Conservation (phyloP, 805 yeast genomes). For the Metschnikowia gelsemii region DNA sequence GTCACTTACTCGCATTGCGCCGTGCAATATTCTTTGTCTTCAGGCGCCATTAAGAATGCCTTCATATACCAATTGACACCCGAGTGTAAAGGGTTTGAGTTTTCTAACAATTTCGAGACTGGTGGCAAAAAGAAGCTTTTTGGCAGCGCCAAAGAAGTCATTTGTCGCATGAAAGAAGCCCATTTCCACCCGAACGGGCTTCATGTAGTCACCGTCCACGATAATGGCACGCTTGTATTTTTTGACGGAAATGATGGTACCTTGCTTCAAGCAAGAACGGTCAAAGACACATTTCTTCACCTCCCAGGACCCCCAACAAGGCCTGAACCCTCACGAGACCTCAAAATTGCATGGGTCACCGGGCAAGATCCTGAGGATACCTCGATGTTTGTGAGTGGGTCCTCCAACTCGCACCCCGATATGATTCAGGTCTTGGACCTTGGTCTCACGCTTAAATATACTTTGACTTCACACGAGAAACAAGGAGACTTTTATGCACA, state of each 20-base stretch:
- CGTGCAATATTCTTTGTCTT: constrained; percentile 63
- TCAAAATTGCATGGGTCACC: constrained; percentile 70
- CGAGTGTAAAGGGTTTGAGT: constrained; percentile 61
- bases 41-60: constrained; percentile 53
- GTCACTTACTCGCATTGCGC: constrained; percentile 72
- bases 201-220: constrained; percentile 75
- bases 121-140: constrained; percentile 44
- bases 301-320: constrained; percentile 39
- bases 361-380: constrained; percentile 79
- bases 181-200: constrained; percentile 92
- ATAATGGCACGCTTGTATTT: constrained; percentile 80
- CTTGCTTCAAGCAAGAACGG: constrained; percentile 68
- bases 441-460: constrained; percentile 75
- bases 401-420: constrained; percentile 43
- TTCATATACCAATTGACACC: constrained; percentile 64
- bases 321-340: constrained; percentile 11
- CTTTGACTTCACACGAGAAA: constrained; percentile 77
- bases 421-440: constrained; percentile 59
- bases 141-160: constrained; percentile 36
- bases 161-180: constrained; percentile 46
- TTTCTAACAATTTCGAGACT: constrained; percentile 28
- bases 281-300: constrained; percentile 65
- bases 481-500: constrained; percentile 75
- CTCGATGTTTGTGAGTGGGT: constrained; percentile 67
- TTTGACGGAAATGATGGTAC: constrained; percentile 89